Base-by-base conservation (phyloP, 495 filamentous ascomycete genomes). In the Hypoxylon crocopeplum region DNA sequence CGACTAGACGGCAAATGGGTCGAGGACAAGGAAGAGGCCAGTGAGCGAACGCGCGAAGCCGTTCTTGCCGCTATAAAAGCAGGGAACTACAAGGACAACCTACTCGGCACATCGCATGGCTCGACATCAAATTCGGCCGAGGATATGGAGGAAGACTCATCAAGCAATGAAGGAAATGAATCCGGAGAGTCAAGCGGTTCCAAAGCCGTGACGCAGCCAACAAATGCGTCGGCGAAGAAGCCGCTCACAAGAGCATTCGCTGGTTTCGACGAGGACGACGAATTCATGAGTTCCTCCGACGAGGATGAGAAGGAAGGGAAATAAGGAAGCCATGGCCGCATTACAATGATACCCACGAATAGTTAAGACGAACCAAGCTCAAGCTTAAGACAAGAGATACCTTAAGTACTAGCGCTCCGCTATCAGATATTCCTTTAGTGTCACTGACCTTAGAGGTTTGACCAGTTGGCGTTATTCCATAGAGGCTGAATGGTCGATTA, bases 221-320 rank as follows among this genome's bases (percentile, higher is more conserved):
- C 72, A 8, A 73, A 75, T 62, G 45, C 68, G 12, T 56, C 67
- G 47, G 72, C 66, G 21, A 77, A 74, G 69, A 84, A 67, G 64
- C 81, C 55, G 53, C 79, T 68, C 39, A 73, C 75, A 2, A 69
- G 77, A 57, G 84, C 76, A 7, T 94, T 89, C 68, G 85, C 89
- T 57, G 92, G 92, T 2, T 97, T 94, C 66, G 92, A 96, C 68
- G 91, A 94, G 36, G 92, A 96, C 50, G 88, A 93, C 56, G 92
- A 94, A 62, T 93, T 90, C 51, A 91, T 92, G 87, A 93, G 86
- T 63, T 82, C 85, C 32, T 86, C 89, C 40, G 87, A 87, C 0
- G 87, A 89, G 17, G 85, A 86, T 21, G 68, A 75, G 22, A 64
- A 70, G 11, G 69, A 47, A 13, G 41, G 27, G 21, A 50, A 60